These are phyloP conservation scores for Xylaria sp. DNA, from an alignment of 2,329 filamentous ascomycete genomes.

Conservation along the genomic window DNA sequence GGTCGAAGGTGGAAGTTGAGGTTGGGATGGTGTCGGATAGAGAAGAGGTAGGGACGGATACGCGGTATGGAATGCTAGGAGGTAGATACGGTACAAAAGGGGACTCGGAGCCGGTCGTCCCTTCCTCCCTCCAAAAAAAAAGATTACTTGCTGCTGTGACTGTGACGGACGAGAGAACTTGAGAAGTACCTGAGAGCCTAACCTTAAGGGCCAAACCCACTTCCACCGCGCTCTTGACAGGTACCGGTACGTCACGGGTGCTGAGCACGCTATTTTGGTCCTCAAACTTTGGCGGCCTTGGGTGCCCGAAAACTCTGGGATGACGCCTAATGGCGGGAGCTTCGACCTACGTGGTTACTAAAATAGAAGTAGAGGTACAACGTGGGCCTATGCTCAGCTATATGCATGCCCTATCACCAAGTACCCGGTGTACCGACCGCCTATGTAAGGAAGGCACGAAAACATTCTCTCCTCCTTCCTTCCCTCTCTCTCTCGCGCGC, in stretches of 20 bases:
- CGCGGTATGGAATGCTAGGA: slow-evolving; percentile 21
- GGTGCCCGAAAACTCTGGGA: too few relatives aligned
- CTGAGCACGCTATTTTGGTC: background rate
- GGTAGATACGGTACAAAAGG: slow-evolving; percentile 9
- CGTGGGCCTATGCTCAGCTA: background rate
- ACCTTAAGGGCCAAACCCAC: background rate
- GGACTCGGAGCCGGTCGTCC: slow-evolving; percentile 1
- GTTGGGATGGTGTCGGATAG: slow-evolving; percentile 14
- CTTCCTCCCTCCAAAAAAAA: background rate
- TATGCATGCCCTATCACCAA: background rate
- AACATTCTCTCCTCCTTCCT: background rate
- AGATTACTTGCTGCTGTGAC: background rate
- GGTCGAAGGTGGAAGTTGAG: slow-evolving; percentile 2
- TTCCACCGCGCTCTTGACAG: background rate
- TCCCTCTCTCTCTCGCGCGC: background rate
- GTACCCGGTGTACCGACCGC: background rate
- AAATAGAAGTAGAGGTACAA: background rate
- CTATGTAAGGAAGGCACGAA: too few relatives aligned
- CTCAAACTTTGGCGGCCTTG: background rate
- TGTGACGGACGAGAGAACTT: background rate
- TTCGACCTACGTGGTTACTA: background rate
- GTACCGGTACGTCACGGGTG: background rate
- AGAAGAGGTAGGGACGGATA: background rate
- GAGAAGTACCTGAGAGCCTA: background rate
- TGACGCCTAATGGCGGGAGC: background rate